Evolutionary conservation across 495 filamentous ascomycete genomes (phyloP).

Genomic region (Cudoniella acicularis): DNA sequence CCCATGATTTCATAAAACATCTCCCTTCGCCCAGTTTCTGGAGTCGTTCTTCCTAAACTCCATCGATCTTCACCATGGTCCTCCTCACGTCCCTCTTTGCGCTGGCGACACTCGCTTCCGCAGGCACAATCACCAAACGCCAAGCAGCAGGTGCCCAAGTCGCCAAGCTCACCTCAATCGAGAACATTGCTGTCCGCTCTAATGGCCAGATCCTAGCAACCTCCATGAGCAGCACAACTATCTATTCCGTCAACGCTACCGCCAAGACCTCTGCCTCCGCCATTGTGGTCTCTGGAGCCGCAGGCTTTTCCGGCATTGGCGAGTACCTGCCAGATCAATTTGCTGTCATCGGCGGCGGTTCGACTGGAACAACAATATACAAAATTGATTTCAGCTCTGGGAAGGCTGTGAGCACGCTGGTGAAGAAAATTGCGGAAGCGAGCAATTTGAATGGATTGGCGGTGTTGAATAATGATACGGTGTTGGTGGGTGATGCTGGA

Average conservation of each 20-base stretch:
- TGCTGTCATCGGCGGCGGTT: slow-evolving; percentile 39
- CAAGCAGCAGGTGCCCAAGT: slow-evolving; percentile 29
- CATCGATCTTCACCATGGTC: no score
- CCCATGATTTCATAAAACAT: no score
- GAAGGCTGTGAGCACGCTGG: slow-evolving; percentile 28
- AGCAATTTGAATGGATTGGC: slow-evolving; percentile 38
- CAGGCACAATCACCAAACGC: slow-evolving; percentile 25
- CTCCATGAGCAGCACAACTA: slow-evolving; percentile 32
- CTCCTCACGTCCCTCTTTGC: no score
- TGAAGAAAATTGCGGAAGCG: slow-evolving; percentile 37
- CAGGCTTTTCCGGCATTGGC: slow-evolving; percentile 39
- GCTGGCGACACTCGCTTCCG: no score
- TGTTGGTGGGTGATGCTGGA: slow-evolving; percentile 38
- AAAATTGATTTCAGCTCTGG: slow-evolving; percentile 33
- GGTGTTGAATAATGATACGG: slow-evolving; percentile 33
- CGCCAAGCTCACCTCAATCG: slow-evolving; percentile 31
- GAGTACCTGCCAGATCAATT: slow-evolving; percentile 38
- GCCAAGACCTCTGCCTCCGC: slow-evolving; percentile 33
- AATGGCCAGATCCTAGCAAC: slow-evolving; percentile 43
- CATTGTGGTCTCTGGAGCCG: slow-evolving; percentile 29
- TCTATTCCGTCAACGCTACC: slow-evolving; percentile 30
- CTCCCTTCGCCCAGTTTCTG: no score
- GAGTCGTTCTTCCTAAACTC: no score
- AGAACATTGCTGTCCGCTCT: slow-evolving; percentile 45
- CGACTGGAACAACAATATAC: slow-evolving; percentile 38